phyloP scores from a whole-genome alignment of 257 asterid genomes.

The Primulina huaijiensis region DNA sequence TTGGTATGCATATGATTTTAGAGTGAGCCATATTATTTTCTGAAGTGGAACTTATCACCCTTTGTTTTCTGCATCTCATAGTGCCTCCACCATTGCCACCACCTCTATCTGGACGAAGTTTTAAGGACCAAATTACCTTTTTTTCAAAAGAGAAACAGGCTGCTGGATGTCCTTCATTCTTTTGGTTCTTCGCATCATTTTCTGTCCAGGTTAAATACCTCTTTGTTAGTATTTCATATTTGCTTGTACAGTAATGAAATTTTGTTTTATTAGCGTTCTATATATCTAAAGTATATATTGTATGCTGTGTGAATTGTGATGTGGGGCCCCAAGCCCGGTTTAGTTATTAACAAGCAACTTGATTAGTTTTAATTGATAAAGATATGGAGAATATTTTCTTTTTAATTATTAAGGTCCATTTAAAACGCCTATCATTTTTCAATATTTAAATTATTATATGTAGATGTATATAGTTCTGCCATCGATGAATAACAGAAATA shows the following conservation, averaged over 20 bases:
- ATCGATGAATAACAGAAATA: too few relatives aligned
- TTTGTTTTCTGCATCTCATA: conserved; percentile 39
- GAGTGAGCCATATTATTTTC: conserved; percentile 14
- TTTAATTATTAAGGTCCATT: too few relatives aligned
- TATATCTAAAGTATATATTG: conserved; percentile 14
- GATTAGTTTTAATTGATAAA: too few relatives aligned
- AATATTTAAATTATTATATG: too few relatives aligned
- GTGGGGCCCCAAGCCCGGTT: too few relatives aligned
- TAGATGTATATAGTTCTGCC: too few relatives aligned
- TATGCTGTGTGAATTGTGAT: background rate
- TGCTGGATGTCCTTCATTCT: conserved; percentile 69
- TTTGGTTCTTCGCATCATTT: conserved; percentile 67
- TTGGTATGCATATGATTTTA: background rate
- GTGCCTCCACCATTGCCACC: conserved; percentile 96
- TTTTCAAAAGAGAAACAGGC: conserved; percentile 72
- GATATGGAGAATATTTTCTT: too few relatives aligned
- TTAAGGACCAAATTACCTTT: conserved; percentile 53
- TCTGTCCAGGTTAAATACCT: conserved; percentile 64
- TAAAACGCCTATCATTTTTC: too few relatives aligned
- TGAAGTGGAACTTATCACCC: conserved; percentile 28
- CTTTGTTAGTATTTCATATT: background rate
- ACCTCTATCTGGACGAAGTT: conserved; percentile 68
- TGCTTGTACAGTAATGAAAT: too few relatives aligned
- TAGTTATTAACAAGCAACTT: too few relatives aligned
- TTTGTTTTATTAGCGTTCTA: too few relatives aligned